These are phyloP conservation scores for Globisporangium orthogonon DNA, from an alignment of 352 stramenopile genomes.

Conservation along the genomic window DNA sequence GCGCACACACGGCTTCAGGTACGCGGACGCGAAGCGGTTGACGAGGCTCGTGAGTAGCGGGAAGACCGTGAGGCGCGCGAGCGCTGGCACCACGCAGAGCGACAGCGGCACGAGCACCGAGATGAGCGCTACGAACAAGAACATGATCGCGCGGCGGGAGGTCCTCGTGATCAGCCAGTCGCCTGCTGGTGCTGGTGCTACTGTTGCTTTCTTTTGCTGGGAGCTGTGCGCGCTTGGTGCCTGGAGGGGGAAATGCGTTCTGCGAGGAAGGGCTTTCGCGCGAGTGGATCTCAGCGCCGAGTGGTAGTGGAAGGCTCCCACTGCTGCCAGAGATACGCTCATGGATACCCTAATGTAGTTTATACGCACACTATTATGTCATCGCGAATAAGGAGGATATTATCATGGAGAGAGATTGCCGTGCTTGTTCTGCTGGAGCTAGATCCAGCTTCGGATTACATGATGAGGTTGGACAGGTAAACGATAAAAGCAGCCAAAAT, in stretches of 20 bases:
- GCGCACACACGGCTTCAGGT: constrained; percentile 43
- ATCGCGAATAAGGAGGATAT: too few species aligned
- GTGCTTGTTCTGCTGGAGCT: too few species aligned
- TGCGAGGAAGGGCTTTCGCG: neutral
- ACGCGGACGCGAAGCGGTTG: constrained; percentile 42
- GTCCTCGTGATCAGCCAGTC: neutral
- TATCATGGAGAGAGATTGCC: too few species aligned
- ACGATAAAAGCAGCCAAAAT: too few species aligned
- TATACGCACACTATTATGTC: neutral
- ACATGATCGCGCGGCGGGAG: constrained; percentile 15
- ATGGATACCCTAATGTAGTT: neutral
- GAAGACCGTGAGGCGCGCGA: constrained; percentile 54
- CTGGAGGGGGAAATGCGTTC: neutral
- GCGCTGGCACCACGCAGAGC: constrained; percentile 49
- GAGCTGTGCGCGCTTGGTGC: neutral
- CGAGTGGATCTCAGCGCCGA: too few species aligned
- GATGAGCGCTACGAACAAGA: constrained; percentile 41
- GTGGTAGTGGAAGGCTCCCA: neutral
- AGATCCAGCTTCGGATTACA: too few species aligned
- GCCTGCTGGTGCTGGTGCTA: neutral
- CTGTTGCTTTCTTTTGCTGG: neutral
- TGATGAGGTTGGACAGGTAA: too few species aligned
- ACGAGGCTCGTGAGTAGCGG: constrained; percentile 46
- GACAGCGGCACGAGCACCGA: constrained; percentile 53
- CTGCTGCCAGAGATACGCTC: neutral